These are phyloP conservation scores for Solanum pinnatisectum DNA, from an alignment of 257 asterid species.

Conservation along the genomic window DNA sequence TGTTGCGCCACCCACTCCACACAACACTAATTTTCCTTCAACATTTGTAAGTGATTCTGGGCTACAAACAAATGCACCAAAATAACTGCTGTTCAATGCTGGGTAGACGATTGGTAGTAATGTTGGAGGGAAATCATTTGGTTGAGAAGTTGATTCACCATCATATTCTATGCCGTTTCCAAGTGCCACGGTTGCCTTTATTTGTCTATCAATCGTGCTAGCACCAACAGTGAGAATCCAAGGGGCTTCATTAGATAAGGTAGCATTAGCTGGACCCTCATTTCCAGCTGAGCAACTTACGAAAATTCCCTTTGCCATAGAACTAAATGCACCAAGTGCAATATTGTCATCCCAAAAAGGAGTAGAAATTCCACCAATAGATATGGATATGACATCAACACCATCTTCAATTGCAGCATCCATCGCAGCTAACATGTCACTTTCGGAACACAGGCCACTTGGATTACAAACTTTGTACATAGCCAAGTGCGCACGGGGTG, in stretches of 20 bases:
- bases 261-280: neutral
- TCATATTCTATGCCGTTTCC: neutral
- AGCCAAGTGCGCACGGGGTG: conserved; percentile 8
- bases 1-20: conserved; percentile 10
- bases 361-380: conserved; percentile 2
- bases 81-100: neutral
- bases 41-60: neutral
- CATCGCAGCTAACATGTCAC: conserved; percentile 6
- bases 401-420: conserved; percentile 11
- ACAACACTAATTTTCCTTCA: conserved; percentile 15
- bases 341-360: conserved; percentile 1
- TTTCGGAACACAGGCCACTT: neutral
- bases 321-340: conserved; percentile 2
- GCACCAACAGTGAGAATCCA: conserved; percentile 13
- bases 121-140: conserved; percentile 1
- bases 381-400: conserved; percentile 4
- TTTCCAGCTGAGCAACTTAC: conserved; percentile 9
- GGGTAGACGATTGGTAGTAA: conserved; percentile 2
- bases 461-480: conserved; percentile 2
- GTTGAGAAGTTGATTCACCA: conserved; percentile 1
- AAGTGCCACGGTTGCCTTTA: neutral
- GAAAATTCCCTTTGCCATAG: conserved; percentile 6
- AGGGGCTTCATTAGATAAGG: conserved; percentile 7
- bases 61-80: neutral
- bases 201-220: conserved; percentile 6